These are phyloP conservation scores for Gnomoniopsis sp. DNA, from an alignment of 2,329 filamentous ascomycete species.

Conservation along the genomic window DNA sequence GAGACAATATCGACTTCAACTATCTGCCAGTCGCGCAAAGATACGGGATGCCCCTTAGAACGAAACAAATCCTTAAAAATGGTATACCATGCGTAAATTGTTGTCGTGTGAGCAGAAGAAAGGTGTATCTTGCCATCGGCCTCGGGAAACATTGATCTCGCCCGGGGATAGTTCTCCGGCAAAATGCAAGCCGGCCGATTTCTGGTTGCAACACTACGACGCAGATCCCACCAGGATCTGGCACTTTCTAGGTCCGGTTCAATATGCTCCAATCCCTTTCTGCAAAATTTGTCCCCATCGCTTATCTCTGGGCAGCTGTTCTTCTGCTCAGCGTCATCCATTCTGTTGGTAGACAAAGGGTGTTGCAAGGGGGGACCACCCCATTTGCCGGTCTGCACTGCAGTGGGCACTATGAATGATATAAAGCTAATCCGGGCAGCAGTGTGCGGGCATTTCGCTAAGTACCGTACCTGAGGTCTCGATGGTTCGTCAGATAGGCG, in stretches of 20 bases:
- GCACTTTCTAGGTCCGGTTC: background rate
- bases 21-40: no score
- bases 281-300: background rate
- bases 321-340: background rate
- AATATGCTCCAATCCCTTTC: background rate
- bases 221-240: background rate
- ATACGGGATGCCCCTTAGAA: background rate
- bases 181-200: background rate
- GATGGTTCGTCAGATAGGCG: constrained; percentile 36
- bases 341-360: background rate
- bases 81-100: background rate
- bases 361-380: background rate
- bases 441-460: background rate
- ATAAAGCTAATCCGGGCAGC: no score
- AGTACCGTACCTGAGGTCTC: constrained; percentile 18
- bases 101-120: background rate
- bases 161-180: background rate
- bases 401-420: no score
- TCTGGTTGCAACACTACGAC: background rate
- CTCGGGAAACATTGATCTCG: background rate
- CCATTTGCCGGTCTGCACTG: background rate
- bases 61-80: background rate
- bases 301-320: background rate
- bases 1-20: no score
- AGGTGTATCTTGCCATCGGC: background rate